A percentile compares a stretch with the other conserved stretches of the same genome.
Evolutionary conservation across 2,329 filamentous ascomycete genomes (phyloP).

Genomic region (Phaeophleospora eucalypticola): DNA sequence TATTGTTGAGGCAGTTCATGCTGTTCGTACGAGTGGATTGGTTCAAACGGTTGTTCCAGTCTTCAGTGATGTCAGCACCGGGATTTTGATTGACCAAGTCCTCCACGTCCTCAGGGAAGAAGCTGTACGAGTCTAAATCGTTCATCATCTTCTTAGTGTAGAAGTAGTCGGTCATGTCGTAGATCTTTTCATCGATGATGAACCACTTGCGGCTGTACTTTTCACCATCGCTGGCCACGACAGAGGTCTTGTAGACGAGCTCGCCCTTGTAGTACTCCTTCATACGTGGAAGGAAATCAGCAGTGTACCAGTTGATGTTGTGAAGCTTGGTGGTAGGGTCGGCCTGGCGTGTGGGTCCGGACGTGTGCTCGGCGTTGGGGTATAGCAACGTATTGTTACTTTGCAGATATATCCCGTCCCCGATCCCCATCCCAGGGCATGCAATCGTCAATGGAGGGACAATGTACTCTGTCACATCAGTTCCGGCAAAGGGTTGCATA

Average conservation of each 20-base stretch:
- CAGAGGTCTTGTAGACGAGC: constrained; percentile 64
- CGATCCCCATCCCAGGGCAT: constrained; percentile 66
- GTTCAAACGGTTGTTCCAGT: constrained; percentile 56
- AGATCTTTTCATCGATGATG: constrained; percentile 69
- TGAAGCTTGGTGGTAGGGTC: constrained; percentile 55
- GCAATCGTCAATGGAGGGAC: constrained; percentile 68
- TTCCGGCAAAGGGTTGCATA: constrained; percentile 76
- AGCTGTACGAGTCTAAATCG: constrained; percentile 58
- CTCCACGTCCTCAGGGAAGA: constrained; percentile 66
- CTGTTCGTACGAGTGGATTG: constrained; percentile 59
- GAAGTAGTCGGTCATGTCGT: constrained; percentile 91
- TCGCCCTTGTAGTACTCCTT: constrained; percentile 83
- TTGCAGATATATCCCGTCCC: constrained; percentile 55
- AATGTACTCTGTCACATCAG: constrained; percentile 82
- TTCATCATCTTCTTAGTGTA: constrained; percentile 62
- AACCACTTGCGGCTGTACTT: constrained; percentile 72
- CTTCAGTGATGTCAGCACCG: constrained; percentile 69
- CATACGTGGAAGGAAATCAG: constrained; percentile 71
- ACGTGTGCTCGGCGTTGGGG: constrained; percentile 58
- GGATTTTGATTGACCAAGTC: constrained; percentile 69
- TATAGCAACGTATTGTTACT: constrained; percentile 59
- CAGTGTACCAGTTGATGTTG: constrained; percentile 70
- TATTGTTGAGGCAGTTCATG: constrained; percentile 74
- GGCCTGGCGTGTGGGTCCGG: constrained; percentile 57
- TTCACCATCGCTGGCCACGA: constrained; percentile 62